These are phyloP conservation scores for Leccinum subtestaceum DNA, from an alignment of 768 basidiomycete genomes.

Conservation along the genomic window DNA sequence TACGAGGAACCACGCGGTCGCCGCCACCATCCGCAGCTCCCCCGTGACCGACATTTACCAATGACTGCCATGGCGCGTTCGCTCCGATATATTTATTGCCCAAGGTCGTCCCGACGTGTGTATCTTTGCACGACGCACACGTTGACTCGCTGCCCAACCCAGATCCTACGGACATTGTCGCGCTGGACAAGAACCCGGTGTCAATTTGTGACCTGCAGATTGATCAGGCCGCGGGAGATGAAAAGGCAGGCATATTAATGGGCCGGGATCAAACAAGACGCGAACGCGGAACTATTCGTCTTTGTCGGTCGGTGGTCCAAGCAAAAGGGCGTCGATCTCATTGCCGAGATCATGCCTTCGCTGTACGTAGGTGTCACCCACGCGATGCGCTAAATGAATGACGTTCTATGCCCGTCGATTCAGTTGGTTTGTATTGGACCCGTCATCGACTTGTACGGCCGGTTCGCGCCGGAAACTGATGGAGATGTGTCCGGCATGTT, in stretches of 20 bases:
- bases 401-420: constrained; percentile 56
- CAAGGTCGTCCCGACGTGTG: constrained; percentile 84
- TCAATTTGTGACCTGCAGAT: constrained; percentile 70
- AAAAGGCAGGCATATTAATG: constrained; percentile 95
- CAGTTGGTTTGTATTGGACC: constrained; percentile 90
- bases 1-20: constrained; percentile 98
- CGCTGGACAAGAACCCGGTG: constrained; percentile 76
- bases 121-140: constrained; percentile 94
- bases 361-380: constrained; percentile 50
- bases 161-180: constrained; percentile 92
- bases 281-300: constrained; percentile 86
- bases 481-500: constrained; percentile 81
- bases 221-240: constrained; percentile 76
- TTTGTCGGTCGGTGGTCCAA: constrained; percentile 99
- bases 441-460: constrained; percentile 92
- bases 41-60: constrained; percentile 93
- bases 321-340: constrained; percentile 95
- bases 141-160: constrained; percentile 96
- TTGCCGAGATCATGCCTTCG: constrained; percentile 92
- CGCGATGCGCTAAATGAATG: not conserved
- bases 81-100: constrained; percentile 90
- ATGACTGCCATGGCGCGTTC: constrained; percentile 93
- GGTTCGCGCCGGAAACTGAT: constrained; percentile 96
- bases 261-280: constrained; percentile 91
- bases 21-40: constrained; percentile 81